Base-by-base conservation (phyloP, 2,329 filamentous ascomycete species). In the Botrytis medusae region DNA sequence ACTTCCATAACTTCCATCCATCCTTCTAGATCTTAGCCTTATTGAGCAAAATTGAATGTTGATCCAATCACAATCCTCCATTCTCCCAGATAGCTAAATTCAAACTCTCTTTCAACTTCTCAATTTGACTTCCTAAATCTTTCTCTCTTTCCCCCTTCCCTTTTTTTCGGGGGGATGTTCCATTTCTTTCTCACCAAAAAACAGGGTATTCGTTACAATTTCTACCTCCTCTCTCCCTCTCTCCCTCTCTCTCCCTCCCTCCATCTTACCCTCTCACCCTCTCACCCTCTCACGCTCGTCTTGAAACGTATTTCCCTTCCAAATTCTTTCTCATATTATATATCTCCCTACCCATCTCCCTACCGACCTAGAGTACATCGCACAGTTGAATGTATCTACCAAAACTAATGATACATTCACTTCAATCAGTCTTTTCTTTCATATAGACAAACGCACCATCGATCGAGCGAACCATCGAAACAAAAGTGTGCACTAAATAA, bases 91-190 rank as follows among this genome's bases (percentile, higher is more conserved):
- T 46, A 44, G 40, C 37, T 20, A 42, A 64, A 44, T 29, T 32
- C n/a, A 46, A 51, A 46, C 37, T 68, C 34, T 68, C 64, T 68
- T 68, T 68, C 64, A 68, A 54, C 46, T 63, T 63, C 61, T 44
- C 25, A 44, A 44, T 63, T 44, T 42, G 5, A 32, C 40, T 32
- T 44, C 37, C 59, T 7, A 44, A 63, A 44, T 40, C 37, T 44
- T 37, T 42, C 60, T 34, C 16, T 40, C 34, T 16, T 22, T 10
- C 20, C n/a, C n/a, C 42, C 62, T 9, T 46, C n/a, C 42, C 34
- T 46, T 51, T 29, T 48, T 51, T 37, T 46, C 12, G 12, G 48
- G 48, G 48, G 48, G 12, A 40, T 40, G 25, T 51, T 51, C 63
- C 37, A 62, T 62, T 62, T 37, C 44, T 67, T 48, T 42, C 22